A percentile compares a stretch with the other conserved stretches of the same genome.
Evolutionary conservation across 2,329 filamentous ascomycete species (phyloP).

Genomic region (Hawksworthiomyces lignivorus): DNA sequence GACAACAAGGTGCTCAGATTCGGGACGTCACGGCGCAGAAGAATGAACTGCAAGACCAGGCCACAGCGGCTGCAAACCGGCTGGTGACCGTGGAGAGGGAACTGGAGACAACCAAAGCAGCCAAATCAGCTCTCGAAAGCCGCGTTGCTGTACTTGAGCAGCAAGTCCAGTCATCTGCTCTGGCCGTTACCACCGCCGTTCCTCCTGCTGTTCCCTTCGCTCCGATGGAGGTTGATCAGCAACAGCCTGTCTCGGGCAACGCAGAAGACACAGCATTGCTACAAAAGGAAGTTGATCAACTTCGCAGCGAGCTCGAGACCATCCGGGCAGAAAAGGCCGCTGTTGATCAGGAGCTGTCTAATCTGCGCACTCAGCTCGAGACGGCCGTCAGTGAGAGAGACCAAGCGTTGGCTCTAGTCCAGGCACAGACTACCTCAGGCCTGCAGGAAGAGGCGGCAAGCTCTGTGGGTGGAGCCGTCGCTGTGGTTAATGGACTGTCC

Average conservation of each 20-base stretch:
- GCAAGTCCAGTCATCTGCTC: constrained; percentile 1
- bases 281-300: constrained; percentile 40
- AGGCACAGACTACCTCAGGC: constrained; percentile 10
- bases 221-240: constrained; percentile 11
- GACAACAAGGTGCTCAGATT: constrained; percentile 44
- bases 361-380: constrained; percentile 51
- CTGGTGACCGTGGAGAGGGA: constrained; percentile 40
- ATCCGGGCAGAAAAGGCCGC: constrained; percentile 60
- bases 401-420: constrained; percentile 39
- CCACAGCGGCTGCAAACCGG: constrained; percentile 36
- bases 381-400: constrained; percentile 57
- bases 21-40: constrained; percentile 48
- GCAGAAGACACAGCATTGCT: constrained; percentile 39
- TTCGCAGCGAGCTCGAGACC: constrained; percentile 56
- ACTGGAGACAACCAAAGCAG: constrained; percentile 40
- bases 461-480: constrained; percentile 16
- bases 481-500: too few species aligned
- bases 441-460: neutral
- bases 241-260: constrained; percentile 23
- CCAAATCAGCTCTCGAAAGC: constrained; percentile 21
- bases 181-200: constrained; percentile 4
- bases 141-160: constrained; percentile 20
- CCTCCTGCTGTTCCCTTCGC: neutral
- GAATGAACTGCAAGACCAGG: constrained; percentile 42
- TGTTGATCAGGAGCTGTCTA: constrained; percentile 55